Conservation (phyloP, 1,284 basidiomycete genomes). For the Sanghuangporus weigelae region DNA sequence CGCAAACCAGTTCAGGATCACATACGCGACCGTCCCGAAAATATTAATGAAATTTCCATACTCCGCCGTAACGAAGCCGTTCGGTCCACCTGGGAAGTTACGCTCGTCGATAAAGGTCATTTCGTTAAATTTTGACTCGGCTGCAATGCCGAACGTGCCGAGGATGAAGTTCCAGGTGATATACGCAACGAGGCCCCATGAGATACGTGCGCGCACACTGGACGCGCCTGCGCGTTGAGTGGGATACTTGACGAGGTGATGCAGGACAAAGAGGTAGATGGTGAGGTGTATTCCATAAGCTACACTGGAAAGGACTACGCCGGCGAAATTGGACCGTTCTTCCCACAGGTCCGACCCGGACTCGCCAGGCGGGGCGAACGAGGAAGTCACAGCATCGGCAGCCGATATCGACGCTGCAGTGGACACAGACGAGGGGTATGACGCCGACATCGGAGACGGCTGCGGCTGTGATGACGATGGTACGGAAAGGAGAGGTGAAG, state of each 20-base stretch:
- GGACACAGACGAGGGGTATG: not conserved
- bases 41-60: slow-evolving; percentile 17
- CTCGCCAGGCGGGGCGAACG: slow-evolving; percentile 17
- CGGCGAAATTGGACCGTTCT: slow-evolving; percentile 17
- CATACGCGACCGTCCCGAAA: slow-evolving; percentile 18
- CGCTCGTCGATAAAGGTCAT: slow-evolving; percentile 14
- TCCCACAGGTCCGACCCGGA: slow-evolving; percentile 13
- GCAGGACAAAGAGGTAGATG: slow-evolving; percentile 15
- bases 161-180: slow-evolving; percentile 17
- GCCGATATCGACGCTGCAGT: not conserved
- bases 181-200: slow-evolving; percentile 15
- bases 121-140: slow-evolving; percentile 12
- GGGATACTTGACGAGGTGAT: slow-evolving; percentile 13
- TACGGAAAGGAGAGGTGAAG: not conserved
- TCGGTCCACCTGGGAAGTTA: slow-evolving; percentile 16
- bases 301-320: slow-evolving; percentile 13
- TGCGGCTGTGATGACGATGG: not conserved
- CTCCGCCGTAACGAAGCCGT: slow-evolving; percentile 5
- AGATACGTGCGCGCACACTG: not conserved
- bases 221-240: slow-evolving; percentile 1
- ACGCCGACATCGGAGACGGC: slow-evolving; percentile 1
- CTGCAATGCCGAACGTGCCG: slow-evolving; percentile 14
- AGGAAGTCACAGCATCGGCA: not conserved
- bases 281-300: slow-evolving; percentile 18
- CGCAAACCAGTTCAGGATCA: slow-evolving; percentile 19